Percentiles rank a stretch among this genome's conserved stretches.
Conservation (phyloP, 495 filamentous ascomycete genomes). For the Penicillium tannophilum region DNA sequence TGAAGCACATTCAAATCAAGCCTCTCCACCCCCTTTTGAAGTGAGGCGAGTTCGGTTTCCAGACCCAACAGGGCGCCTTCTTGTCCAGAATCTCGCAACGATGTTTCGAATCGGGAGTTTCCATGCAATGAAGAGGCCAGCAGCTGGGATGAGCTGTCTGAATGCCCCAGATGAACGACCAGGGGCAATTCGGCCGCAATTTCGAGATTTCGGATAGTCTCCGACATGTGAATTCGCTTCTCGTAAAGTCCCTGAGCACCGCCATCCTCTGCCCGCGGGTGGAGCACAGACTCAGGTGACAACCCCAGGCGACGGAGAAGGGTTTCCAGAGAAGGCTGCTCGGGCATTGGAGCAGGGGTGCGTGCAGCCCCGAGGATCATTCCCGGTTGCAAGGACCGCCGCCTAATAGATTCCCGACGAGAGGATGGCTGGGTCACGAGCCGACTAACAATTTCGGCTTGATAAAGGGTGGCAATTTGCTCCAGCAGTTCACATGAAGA, state of each 20-base stretch:
- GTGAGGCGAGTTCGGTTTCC: constrained; percentile 29
- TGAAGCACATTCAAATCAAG: constrained; percentile 40
- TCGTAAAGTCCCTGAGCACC: constrained; percentile 28
- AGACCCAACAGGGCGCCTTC: constrained; percentile 31
- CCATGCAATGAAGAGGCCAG: constrained; percentile 36
- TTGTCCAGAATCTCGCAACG: constrained; percentile 30
- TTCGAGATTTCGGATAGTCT: constrained; percentile 27
- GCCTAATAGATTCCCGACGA: constrained; percentile 36
- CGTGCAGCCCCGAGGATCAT: constrained; percentile 18
- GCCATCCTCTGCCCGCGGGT: constrained; percentile 24
- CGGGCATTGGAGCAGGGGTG: constrained; percentile 16
- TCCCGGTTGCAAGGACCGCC: constrained; percentile 30
- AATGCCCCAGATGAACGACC: constrained; percentile 27
- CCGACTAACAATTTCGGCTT: constrained; percentile 31
- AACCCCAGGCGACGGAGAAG: constrained; percentile 44
- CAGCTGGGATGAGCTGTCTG: constrained; percentile 36
- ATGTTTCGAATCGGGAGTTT: constrained; percentile 33
- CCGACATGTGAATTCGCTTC: constrained; percentile 34
- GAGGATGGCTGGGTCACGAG: constrained; percentile 26
- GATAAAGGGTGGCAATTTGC: constrained; percentile 36
- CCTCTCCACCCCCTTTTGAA: constrained; percentile 39
- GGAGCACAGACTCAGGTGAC: constrained; percentile 34
- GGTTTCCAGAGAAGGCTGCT: constrained; percentile 36
- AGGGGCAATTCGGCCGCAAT: constrained; percentile 38
- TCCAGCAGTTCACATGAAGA: constrained; percentile 42